phyloP scores from a whole-genome alignment of 306 rosid genomes.

The Hippophae gyantsensis region DNA sequence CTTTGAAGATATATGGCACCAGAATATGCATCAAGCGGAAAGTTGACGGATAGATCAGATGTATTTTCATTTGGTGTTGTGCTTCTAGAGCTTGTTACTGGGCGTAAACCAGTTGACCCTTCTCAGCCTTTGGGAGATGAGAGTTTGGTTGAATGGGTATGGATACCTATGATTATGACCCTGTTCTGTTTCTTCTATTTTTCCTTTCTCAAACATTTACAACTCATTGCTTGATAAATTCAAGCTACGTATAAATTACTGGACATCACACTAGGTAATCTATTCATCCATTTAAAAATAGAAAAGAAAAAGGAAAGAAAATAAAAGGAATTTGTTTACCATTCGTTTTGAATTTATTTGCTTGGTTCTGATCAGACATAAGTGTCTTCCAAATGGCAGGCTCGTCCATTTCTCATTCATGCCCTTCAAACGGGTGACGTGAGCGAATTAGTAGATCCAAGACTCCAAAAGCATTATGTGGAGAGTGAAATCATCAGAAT shows the following conservation, averaged over 20 bases:
- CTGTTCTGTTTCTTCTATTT: neutral
- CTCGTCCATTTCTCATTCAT: conserved; percentile 68
- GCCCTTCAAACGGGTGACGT: conserved; percentile 60
- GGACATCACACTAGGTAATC: too few species aligned
- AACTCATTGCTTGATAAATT: too few species aligned
- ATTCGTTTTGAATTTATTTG: neutral
- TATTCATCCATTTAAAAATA: too few species aligned
- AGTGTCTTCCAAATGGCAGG: conserved; percentile 35
- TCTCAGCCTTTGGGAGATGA: conserved; percentile 81
- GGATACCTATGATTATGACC: conserved; percentile 6
- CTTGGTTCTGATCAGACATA: conserved; percentile 8
- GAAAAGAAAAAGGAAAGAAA: too few species aligned
- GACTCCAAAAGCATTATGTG: conserved; percentile 51
- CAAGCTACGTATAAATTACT: too few species aligned
- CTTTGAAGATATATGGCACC: conserved; percentile 84
- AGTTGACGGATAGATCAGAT: conserved; percentile 88
- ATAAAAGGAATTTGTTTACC: too few species aligned
- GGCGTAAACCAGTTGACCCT: conserved; percentile 80
- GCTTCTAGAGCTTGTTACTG: conserved; percentile 81
- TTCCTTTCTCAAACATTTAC: neutral
- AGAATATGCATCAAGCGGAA: conserved; percentile 92
- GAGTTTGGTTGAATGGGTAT: conserved; percentile 97
- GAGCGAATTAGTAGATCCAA: conserved; percentile 47
- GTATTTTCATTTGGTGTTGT: conserved; percentile 94
- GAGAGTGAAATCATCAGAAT: conserved; percentile 68